Evolutionary conservation across 2,329 filamentous ascomycete species (phyloP).

Genomic region (Apiospora hydei): DNA sequence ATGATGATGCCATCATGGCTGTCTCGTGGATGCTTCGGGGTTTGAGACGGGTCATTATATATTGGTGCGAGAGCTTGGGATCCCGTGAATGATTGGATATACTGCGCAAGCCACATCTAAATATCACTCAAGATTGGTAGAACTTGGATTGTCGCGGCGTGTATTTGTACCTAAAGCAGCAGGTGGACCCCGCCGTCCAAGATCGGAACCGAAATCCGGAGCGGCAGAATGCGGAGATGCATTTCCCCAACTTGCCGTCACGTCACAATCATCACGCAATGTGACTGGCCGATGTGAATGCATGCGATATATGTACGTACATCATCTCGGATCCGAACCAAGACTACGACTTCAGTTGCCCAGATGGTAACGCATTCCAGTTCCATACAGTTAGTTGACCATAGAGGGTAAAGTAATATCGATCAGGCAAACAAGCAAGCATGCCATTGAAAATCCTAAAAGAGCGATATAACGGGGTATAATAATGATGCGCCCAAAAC

Average conservation of each 20-base stretch:
- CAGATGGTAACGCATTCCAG: background rate
- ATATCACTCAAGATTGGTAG: background rate
- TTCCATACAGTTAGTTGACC: background rate
- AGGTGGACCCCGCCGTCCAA: background rate
- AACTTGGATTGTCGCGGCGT: background rate
- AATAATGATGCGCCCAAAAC: constrained; percentile 18
- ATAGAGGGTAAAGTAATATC: background rate
- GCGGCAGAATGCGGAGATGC: background rate
- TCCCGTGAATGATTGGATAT: background rate
- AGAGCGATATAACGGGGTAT: constrained; percentile 18
- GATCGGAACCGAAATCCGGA: constrained; percentile 17
- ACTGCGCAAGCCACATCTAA: background rate
- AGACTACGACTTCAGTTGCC: background rate
- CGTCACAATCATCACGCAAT: background rate
- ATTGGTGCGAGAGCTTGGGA: background rate
- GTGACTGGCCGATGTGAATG: background rate
- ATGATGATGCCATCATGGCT: background rate
- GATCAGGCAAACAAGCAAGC: background rate
- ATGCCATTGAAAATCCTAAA: constrained; percentile 14
- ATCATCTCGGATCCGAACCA: background rate
- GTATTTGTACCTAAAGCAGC: background rate
- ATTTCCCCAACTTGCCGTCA: constrained; percentile 7
- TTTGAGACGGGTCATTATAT: constrained; percentile 2
- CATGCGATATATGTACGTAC: background rate
- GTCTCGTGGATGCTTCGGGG: background rate